Evolutionary conservation across 352 stramenopile species (phyloP).

Genomic region (Phytophthora multivora): DNA sequence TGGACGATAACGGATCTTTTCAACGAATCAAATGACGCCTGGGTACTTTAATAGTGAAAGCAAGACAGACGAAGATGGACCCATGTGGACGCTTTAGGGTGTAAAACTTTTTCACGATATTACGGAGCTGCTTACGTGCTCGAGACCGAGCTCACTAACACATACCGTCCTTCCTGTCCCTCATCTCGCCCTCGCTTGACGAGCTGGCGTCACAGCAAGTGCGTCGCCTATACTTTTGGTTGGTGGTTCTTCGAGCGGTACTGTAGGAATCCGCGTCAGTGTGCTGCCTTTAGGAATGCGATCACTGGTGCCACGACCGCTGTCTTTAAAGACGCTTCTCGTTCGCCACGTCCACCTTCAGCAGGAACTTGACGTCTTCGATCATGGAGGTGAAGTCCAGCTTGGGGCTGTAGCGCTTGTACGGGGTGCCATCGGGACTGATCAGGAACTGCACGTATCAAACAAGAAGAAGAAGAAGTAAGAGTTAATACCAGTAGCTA

Average conservation of each 20-base stretch:
- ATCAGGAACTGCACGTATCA: constrained; percentile 64
- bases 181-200: constrained; percentile 6
- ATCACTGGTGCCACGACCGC: background rate
- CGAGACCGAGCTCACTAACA: constrained; percentile 18
- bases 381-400: constrained; percentile 65
- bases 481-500: background rate
- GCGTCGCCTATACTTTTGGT: background rate
- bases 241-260: background rate
- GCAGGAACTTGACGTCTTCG: constrained; percentile 72
- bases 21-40: constrained; percentile 5
- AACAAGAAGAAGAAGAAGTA: constrained; percentile 3
- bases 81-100: background rate
- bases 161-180: constrained; percentile 1
- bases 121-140: constrained; percentile 19
- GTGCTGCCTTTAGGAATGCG: background rate
- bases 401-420: constrained; percentile 83
- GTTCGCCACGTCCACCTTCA: constrained; percentile 43
- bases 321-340: constrained; percentile 44
- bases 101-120: constrained; percentile 23
- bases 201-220: background rate
- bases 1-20: too few species aligned
- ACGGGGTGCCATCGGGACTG: constrained; percentile 73
- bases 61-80: background rate
- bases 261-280: background rate
- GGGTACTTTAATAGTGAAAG: background rate